Conservation (phyloP, 2,329 filamentous ascomycete species). For the Hypoxylon sp. region DNA sequence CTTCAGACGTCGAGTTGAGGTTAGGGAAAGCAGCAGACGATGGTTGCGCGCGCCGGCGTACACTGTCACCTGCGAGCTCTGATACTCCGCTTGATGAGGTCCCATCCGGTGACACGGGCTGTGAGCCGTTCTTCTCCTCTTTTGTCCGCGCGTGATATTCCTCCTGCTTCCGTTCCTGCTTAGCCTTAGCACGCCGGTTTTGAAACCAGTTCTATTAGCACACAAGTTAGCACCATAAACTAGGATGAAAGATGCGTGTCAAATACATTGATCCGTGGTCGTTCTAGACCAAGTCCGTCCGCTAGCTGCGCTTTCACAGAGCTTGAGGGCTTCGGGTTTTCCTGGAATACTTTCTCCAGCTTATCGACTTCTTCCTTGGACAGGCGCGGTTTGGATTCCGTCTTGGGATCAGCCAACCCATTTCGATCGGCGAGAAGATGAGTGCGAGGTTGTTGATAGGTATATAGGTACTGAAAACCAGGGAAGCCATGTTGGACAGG, state of each 20-base stretch:
- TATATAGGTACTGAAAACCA: conserved; percentile 50
- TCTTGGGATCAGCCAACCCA: conserved; percentile 48
- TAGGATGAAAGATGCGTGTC: conserved; percentile 44
- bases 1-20: conserved; percentile 44
- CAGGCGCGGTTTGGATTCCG: conserved; percentile 67
- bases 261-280: conserved; percentile 71
- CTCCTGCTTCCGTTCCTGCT: conserved; percentile 71
- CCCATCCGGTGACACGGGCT: conserved; percentile 51
- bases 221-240: conserved; percentile 38
- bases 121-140: conserved; percentile 54
- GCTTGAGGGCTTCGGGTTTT: conserved; percentile 74
- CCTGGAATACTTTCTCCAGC: conserved; percentile 71
- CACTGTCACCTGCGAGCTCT: conserved; percentile 49
- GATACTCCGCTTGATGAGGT: conserved; percentile 35
- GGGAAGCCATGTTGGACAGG: conserved; percentile 43
- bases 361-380: conserved; percentile 82
- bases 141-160: conserved; percentile 62
- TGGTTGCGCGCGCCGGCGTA: conserved; percentile 52
- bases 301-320: conserved; percentile 71
- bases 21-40: conserved; percentile 55
- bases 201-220: conserved; percentile 74
- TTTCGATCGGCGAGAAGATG: conserved; percentile 47
- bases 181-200: conserved; percentile 73
- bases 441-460: conserved; percentile 46
- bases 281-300: conserved; percentile 71